Evolutionary conservation across 176 grass and related monocot species (phyloP), one percentile per base, ranked within the genome.

Genomic region (Raddia guianensis): DNA sequence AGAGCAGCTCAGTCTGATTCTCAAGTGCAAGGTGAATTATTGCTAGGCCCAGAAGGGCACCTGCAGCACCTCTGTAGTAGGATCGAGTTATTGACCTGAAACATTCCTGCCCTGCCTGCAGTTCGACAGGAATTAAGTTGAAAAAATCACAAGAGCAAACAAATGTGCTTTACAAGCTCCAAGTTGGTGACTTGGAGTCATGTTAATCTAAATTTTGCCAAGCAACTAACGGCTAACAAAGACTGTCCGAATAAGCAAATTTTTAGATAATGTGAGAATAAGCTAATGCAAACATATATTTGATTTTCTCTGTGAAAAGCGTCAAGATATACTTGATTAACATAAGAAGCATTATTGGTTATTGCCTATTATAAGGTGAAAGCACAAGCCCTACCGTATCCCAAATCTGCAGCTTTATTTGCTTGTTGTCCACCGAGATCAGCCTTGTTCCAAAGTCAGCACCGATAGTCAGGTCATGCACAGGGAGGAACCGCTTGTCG

Each of bases 331-430:
- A 66, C 16, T 34, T 43, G 7, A 14, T 6, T 15, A 16, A 61
- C 9, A 7, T 34, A 34, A 27, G 27, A 34, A 2, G 60, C 27
- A n/a, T 16, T 78, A 66, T 5, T 40, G 37, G 11, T 16, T 78
- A 66, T 5, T 40, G 37, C 37, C 2, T 40, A 40, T 40, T 40
- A 40, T 2, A 40, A n/a, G 19, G 2, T 40, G 37, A 40, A 40
- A 9, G 27, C 55, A 73, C 8, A 6, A 66, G 33, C 82, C 80
- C 9, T 59, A 91, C 89, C 63, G 89, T 91, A 75, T 91, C 89
- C 89, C 89, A 91, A 68, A 91, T 91, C 71, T 91, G 89, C 64
- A 91, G 78, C 66, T 87, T 91, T 73, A 91, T 91, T 6, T 81
- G 81, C 80, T 87, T 87, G 64, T 77, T 91, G 46, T 74, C 89